phyloP scores from a whole-genome alignment of 352 stramenopile genomes.

The Pythium apleroticum region DNA sequence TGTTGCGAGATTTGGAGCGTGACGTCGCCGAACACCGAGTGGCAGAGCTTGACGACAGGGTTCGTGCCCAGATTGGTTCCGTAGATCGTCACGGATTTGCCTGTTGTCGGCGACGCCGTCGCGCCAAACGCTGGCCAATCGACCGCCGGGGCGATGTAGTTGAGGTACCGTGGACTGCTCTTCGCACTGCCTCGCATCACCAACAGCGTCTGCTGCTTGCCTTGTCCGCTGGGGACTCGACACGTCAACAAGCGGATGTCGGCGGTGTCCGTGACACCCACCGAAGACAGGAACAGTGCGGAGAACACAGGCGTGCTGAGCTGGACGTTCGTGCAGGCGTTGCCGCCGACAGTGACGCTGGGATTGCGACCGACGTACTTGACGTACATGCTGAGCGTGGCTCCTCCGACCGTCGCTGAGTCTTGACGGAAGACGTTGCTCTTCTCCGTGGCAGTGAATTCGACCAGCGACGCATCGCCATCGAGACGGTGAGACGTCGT shows the following conservation, averaged over 20 bases:
- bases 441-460: constrained; percentile 26
- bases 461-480: constrained; percentile 44
- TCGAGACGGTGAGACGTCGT: constrained; percentile 48
- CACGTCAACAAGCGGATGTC: constrained; percentile 47
- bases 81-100: constrained; percentile 41
- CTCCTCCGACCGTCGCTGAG: constrained; percentile 43
- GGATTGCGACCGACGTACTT: constrained; percentile 56
- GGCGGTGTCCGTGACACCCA: constrained; percentile 24
- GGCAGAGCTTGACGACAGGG: constrained; percentile 31
- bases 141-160: constrained; percentile 48
- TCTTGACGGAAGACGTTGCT: constrained; percentile 36
- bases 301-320: constrained; percentile 29
- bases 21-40: not conserved
- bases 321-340: constrained; percentile 34
- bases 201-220: constrained; percentile 37
- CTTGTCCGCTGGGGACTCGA: constrained; percentile 45
- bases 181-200: constrained; percentile 34
- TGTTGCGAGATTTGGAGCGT: constrained; percentile 27
- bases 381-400: constrained; percentile 46
- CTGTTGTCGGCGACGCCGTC: constrained; percentile 33
- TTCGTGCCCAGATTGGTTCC: constrained; percentile 59
- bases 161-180: constrained; percentile 48
- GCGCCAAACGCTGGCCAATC: constrained; percentile 40
- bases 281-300: constrained; percentile 21
- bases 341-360: constrained; percentile 32